Conservation (phyloP, 495 filamentous ascomycete species). For the Aspergillus hancockii region DNA sequence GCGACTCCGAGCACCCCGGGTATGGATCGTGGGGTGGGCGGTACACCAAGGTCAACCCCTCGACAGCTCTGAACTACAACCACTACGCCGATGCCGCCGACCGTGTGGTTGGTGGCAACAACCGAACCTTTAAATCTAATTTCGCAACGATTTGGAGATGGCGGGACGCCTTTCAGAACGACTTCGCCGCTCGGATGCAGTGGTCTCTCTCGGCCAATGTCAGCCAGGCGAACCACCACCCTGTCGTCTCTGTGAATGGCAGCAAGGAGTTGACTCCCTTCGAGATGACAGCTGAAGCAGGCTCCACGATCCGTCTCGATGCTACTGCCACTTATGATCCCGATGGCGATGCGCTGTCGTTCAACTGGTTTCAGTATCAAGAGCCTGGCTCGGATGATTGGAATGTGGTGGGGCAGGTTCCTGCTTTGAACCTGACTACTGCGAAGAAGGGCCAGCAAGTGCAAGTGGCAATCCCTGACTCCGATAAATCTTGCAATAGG, state of each 20-base stretch:
- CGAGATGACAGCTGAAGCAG: conserved; percentile 32
- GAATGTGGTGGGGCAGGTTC: conserved; percentile 39
- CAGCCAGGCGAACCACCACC: conserved; percentile 40
- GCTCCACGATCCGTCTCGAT: conserved; percentile 38
- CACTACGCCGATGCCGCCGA: conserved; percentile 47
- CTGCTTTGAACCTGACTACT: conserved; percentile 30
- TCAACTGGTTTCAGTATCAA: conserved; percentile 50
- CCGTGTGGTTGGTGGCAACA: conserved; percentile 38
- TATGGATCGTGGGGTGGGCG: conserved; percentile 52
- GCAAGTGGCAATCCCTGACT: conserved; percentile 34
- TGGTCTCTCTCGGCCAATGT: conserved; percentile 40
- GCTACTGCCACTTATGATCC: conserved; percentile 45
- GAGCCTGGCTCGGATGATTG: conserved; percentile 46
- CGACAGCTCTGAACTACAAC: conserved; percentile 14
- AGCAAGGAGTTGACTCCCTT: conserved; percentile 30
- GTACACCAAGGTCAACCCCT: conserved; percentile 31
- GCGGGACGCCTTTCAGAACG: conserved; percentile 48
- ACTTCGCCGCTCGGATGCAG: conserved; percentile 52
- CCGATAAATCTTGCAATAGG: conserved; percentile 30
- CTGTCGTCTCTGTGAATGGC: conserved; percentile 44
- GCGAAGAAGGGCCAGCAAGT: conserved; percentile 27
- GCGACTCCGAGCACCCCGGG: conserved; percentile 41
- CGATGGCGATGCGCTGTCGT: conserved; percentile 38
- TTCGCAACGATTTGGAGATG: conserved; percentile 54
- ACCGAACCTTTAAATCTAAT: conserved; percentile 36